Conservation (phyloP, 2,329 filamentous ascomycete species). For the Cladophialophora psammophila region DNA sequence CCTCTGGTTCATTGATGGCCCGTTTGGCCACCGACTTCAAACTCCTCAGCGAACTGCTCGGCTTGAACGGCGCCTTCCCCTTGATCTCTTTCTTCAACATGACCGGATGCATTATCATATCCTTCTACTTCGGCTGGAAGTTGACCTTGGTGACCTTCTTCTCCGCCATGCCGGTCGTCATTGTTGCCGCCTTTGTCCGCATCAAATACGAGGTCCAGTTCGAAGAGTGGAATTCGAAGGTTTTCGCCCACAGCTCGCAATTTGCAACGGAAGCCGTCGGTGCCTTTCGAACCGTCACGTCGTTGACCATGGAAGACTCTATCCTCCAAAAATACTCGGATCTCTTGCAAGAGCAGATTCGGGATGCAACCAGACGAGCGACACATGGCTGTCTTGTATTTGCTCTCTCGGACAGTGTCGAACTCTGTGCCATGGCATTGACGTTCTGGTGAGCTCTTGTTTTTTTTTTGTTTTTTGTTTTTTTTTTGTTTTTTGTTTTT, state of each 20-base stretch:
- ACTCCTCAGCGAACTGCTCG: conserved; percentile 59
- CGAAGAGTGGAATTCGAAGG: conserved; percentile 36
- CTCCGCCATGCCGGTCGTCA: conserved; percentile 62
- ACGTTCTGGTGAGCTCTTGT: conserved; percentile 59
- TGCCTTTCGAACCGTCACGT: conserved; percentile 75
- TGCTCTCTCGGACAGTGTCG: conserved; percentile 72
- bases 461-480: not conserved
- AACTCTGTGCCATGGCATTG: conserved; percentile 68
- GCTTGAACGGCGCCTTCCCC: conserved; percentile 73
- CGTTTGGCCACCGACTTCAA: conserved; percentile 59
- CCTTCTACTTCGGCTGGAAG: conserved; percentile 79
- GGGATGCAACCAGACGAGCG: conserved; percentile 66
- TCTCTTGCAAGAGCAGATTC: conserved; percentile 67
- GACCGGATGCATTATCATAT: conserved; percentile 68
- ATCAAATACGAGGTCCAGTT: conserved; percentile 37
- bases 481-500: too few relatives aligned
- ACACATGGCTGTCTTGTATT: conserved; percentile 70
- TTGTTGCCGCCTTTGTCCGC: conserved; percentile 55
- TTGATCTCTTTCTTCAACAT: conserved; percentile 74
- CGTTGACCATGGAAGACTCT: conserved; percentile 72
- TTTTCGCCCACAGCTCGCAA: conserved; percentile 68
- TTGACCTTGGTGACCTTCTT: conserved; percentile 72
- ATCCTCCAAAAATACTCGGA: conserved; percentile 68
- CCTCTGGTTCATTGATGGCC: conserved; percentile 57
- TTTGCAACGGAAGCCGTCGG: conserved; percentile 78